These are phyloP conservation scores for Stylosanthes scabra DNA, from an alignment of 331 rosid species.

Conservation along the genomic window DNA sequence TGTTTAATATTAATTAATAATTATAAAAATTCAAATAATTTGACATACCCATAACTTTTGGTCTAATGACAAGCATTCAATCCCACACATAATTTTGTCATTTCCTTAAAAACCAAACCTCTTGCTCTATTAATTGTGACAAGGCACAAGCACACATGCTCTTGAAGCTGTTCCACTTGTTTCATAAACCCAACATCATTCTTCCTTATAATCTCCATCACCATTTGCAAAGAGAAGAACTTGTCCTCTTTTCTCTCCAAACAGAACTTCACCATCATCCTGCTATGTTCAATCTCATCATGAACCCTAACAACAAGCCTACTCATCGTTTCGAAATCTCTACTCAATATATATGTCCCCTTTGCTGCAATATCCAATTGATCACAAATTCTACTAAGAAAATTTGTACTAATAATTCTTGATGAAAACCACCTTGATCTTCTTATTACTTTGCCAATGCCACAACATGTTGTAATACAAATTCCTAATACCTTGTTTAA, in stretches of 20 bases:
- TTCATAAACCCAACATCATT: slow-evolving; percentile 45
- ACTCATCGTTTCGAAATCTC: slow-evolving; percentile 63
- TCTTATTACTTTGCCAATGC: slow-evolving; percentile 28
- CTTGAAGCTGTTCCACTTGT: slow-evolving; percentile 61
- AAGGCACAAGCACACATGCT: slow-evolving; percentile 59
- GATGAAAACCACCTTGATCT: neutral
- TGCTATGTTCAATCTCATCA: slow-evolving; percentile 55
- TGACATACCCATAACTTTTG: too few species aligned
- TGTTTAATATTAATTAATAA: too few species aligned
- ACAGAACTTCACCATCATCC: slow-evolving; percentile 49
- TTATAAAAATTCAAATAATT: too few species aligned
- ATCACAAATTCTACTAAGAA: slow-evolving; percentile 40
- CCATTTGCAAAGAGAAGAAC: slow-evolving; percentile 38
- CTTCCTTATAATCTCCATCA: slow-evolving; percentile 53
- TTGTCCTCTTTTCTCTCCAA: slow-evolving; percentile 53
- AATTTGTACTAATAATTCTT: neutral
- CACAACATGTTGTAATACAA: slow-evolving; percentile 48
- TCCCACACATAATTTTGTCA: slow-evolving; percentile 1
- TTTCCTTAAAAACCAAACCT: slow-evolving; percentile 54
- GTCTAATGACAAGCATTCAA: too few species aligned
- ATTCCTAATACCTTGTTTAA: slow-evolving; percentile 40
- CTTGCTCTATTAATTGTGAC: slow-evolving; percentile 60
- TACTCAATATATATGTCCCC: slow-evolving; percentile 58
- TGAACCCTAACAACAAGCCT: slow-evolving; percentile 51
- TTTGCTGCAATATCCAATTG: slow-evolving; percentile 63